These are phyloP conservation scores for Limtongia smithiae DNA, from an alignment of 805 yeast species.

Conservation along the genomic window DNA sequence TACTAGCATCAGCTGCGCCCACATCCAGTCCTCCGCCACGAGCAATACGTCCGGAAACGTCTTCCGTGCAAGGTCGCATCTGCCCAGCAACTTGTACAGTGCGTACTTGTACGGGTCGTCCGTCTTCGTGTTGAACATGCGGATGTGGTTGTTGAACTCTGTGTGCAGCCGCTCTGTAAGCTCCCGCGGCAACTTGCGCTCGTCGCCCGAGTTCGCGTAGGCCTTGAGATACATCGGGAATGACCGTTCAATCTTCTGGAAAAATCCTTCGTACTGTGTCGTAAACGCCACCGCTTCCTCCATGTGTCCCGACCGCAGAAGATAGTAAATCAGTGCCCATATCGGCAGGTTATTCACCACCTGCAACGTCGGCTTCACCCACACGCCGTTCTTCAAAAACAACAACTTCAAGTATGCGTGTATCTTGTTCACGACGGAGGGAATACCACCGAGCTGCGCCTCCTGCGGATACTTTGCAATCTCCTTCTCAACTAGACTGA, in stretches of 20 bases:
- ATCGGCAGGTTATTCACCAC: constrained; percentile 80
- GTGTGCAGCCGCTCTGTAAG: constrained; percentile 64
- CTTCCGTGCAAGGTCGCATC: constrained; percentile 71
- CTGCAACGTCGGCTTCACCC: constrained; percentile 51
- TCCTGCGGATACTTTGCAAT: constrained; percentile 51
- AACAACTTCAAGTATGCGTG: constrained; percentile 55
- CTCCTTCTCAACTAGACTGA: constrained; percentile 63
- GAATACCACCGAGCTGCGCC: constrained; percentile 58
- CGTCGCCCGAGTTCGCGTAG: constrained; percentile 54
- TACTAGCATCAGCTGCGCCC: constrained; percentile 82
- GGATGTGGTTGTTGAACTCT: constrained; percentile 82
- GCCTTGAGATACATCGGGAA: constrained; percentile 77
- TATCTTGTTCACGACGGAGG: constrained; percentile 69
- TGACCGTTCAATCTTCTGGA: constrained; percentile 79
- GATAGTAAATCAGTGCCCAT: constrained; percentile 89
- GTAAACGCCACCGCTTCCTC: constrained; percentile 75
- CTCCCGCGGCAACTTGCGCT: constrained; percentile 55
- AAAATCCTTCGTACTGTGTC: constrained; percentile 58
- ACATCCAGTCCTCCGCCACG: constrained; percentile 92
- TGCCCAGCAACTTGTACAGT: constrained; percentile 86
- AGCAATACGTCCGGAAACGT: constrained; percentile 64
- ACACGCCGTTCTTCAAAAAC: constrained; percentile 43
- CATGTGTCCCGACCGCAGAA: constrained; percentile 77
- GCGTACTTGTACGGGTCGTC: constrained; percentile 90
- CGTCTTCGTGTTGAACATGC: constrained; percentile 52